Percentiles rank a stretch among this genome's conserved stretches.
Evolutionary conservation across 1,139 yeast species (phyloP).

Genomic region (Saccharomycopsis hybrid): DNA sequence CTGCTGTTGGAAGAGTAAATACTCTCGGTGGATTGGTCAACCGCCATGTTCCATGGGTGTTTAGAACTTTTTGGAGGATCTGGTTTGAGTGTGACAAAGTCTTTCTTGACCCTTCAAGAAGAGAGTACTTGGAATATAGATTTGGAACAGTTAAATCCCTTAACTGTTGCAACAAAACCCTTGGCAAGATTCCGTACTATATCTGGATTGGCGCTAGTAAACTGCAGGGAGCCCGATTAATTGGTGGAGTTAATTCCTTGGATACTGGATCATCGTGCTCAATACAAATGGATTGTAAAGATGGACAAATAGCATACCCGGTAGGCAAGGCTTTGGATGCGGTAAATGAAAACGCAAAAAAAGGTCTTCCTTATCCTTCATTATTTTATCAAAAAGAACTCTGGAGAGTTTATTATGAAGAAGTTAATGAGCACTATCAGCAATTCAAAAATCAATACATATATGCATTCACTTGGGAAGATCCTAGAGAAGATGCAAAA

Average conservation of each 20-base stretch:
- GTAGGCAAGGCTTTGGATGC: constrained; percentile 71
- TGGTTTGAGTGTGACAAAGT: constrained; percentile 88
- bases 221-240: constrained; percentile 49
- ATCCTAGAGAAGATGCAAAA: constrained; percentile 71
- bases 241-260: constrained; percentile 60
- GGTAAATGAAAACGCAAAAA: constrained; percentile 53
- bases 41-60: constrained; percentile 70
- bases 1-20: constrained; percentile 62
- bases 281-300: constrained; percentile 42
- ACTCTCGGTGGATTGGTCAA: constrained; percentile 68
- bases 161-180: constrained; percentile 53
- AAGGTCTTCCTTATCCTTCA: constrained; percentile 71
- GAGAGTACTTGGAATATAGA: constrained; percentile 75
- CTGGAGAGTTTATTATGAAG: constrained; percentile 79
- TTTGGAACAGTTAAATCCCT: constrained; percentile 75
- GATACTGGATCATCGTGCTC: constrained; percentile 80
- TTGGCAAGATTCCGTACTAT: constrained; percentile 75
- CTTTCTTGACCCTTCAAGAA: constrained; percentile 69
- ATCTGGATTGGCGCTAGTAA: constrained; percentile 80
- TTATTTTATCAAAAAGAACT: constrained; percentile 68
- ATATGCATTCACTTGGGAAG: constrained; percentile 89
- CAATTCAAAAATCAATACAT: constrained; percentile 76
- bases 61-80: constrained; percentile 75
- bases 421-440: constrained; percentile 55
- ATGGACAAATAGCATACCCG: constrained; percentile 29